A percentile compares a stretch with the other conserved stretches of the same genome.
These are phyloP conservation scores for Blastobotrys mokoenaii DNA, from an alignment of 805 yeast genomes.

Conservation along the genomic window DNA sequence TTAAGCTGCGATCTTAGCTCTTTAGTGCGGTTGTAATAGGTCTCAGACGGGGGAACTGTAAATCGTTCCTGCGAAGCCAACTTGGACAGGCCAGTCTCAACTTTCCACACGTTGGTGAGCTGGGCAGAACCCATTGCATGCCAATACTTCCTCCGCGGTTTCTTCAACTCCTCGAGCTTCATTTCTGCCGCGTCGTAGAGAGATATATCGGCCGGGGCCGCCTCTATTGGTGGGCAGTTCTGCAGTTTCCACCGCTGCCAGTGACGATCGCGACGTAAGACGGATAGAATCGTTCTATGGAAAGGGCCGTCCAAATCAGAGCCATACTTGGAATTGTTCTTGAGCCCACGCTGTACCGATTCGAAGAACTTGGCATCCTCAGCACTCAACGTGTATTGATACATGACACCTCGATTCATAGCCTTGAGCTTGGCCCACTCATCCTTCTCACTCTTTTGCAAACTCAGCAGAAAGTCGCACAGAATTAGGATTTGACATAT, in stretches of 20 bases:
- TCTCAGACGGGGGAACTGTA: constrained; percentile 20
- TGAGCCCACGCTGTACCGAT: not conserved
- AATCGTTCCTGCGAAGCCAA: constrained; percentile 18
- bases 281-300: constrained; percentile 10
- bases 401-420: constrained; percentile 20
- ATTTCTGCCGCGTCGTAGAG: constrained; percentile 5
- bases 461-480: constrained; percentile 21
- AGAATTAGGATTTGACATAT: constrained; percentile 24
- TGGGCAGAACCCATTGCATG: constrained; percentile 27
- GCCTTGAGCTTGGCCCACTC: constrained; percentile 10
- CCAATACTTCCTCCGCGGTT: constrained; percentile 21
- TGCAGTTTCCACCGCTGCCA: constrained; percentile 30
- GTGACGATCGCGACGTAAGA: constrained; percentile 20
- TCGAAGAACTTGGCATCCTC: constrained; percentile 16
- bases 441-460: constrained; percentile 10
- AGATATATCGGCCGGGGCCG: constrained; percentile 9
- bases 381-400: constrained; percentile 10
- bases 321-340: not conserved
- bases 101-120: constrained; percentile 32
- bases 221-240: constrained; percentile 24
- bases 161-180: constrained; percentile 5
- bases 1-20: constrained; percentile 7
- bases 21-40: constrained; percentile 10
- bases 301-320: constrained; percentile 14
- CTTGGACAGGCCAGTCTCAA: constrained; percentile 32